phyloP scores from a whole-genome alignment of 805 yeast genomes.

The Metschnikowia gelsemii region DNA sequence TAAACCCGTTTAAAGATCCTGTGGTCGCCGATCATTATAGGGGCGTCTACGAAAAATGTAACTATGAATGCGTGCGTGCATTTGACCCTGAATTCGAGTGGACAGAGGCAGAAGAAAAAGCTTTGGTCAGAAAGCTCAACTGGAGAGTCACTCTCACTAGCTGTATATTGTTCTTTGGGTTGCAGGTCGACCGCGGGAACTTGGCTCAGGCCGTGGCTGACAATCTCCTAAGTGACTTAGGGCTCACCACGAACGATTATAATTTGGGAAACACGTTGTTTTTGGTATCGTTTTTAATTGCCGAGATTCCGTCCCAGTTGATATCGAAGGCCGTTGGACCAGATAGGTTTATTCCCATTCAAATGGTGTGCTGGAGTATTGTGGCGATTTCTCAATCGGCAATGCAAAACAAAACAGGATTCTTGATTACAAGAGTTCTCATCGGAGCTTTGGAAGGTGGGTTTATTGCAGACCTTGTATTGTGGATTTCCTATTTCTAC shows the following conservation, averaged over 20 bases:
- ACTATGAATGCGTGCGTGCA: constrained; percentile 54
- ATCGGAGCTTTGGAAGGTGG: constrained; percentile 67
- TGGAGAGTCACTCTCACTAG: constrained; percentile 57
- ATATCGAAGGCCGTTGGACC: constrained; percentile 64
- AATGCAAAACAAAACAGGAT: constrained; percentile 41
- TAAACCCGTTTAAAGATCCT: constrained; percentile 41
- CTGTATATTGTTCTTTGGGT: constrained; percentile 55
- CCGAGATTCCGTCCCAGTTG: constrained; percentile 67
- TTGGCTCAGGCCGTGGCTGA: constrained; percentile 59
- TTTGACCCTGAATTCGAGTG: constrained; percentile 60
- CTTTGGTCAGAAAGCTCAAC: constrained; percentile 51
- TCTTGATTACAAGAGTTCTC: constrained; percentile 49
- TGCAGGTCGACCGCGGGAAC: constrained; percentile 60
- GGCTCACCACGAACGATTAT: constrained; percentile 55
- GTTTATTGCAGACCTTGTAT: constrained; percentile 47
- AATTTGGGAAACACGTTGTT: constrained; percentile 59
- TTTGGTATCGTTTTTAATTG: constrained; percentile 49
- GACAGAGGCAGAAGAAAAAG: constrained; percentile 52
- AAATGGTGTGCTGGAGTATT: constrained; percentile 55
- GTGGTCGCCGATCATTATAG: constrained; percentile 46
- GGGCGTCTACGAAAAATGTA: constrained; percentile 44
- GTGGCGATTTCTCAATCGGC: constrained; percentile 54
- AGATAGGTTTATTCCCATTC: constrained; percentile 60
- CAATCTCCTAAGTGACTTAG: constrained; percentile 50
- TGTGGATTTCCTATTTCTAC: constrained; percentile 68